Evolutionary conservation across 768 basidiomycete genomes (phyloP).

Genomic region (Pleurotus citrinopileatus): DNA sequence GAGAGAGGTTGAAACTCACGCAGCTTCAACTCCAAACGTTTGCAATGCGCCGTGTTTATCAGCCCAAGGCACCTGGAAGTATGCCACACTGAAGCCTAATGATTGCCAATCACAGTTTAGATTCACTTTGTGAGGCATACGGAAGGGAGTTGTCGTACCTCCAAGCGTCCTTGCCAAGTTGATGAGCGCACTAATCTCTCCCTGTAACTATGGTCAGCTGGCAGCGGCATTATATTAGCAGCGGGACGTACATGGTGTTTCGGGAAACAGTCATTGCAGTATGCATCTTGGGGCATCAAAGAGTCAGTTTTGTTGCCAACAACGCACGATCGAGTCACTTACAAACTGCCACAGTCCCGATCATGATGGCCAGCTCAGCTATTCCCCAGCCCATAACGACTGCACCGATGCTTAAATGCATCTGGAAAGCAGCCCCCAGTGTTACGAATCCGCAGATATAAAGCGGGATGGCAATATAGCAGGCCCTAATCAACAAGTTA

Average conservation of each 20-base stretch:
- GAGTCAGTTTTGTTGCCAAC: slow-evolving; percentile 28
- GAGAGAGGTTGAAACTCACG: slow-evolving; percentile 28
- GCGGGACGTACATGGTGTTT: slow-evolving; percentile 29
- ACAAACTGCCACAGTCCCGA: slow-evolving; percentile 64
- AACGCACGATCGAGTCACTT: slow-evolving; percentile 30
- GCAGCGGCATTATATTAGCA: not conserved
- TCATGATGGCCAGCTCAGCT: slow-evolving; percentile 51
- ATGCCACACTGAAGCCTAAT: slow-evolving; percentile 49
- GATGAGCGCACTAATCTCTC: slow-evolving; percentile 55
- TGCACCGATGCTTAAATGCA: slow-evolving; percentile 47
- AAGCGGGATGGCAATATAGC: slow-evolving; percentile 57
- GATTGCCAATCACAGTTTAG: no score
- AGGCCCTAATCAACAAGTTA: slow-evolving; percentile 38
- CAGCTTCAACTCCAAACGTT: slow-evolving; percentile 54
- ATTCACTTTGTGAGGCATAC: no score
- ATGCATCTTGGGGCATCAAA: slow-evolving; percentile 24
- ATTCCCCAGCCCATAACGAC: slow-evolving; percentile 70
- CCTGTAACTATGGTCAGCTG: slow-evolving; percentile 21
- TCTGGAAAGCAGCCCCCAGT: slow-evolving; percentile 53
- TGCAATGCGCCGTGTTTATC: slow-evolving; percentile 48
- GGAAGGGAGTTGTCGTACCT: slow-evolving; percentile 20
- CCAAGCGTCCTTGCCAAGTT: slow-evolving; percentile 52
- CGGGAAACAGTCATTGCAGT: slow-evolving; percentile 50
- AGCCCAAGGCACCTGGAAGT: slow-evolving; percentile 59
- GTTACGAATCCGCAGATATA: slow-evolving; percentile 61